Evolutionary conservation across 2,329 filamentous ascomycete genomes (phyloP).

Genomic region (Arthrobotrys conoides): DNA sequence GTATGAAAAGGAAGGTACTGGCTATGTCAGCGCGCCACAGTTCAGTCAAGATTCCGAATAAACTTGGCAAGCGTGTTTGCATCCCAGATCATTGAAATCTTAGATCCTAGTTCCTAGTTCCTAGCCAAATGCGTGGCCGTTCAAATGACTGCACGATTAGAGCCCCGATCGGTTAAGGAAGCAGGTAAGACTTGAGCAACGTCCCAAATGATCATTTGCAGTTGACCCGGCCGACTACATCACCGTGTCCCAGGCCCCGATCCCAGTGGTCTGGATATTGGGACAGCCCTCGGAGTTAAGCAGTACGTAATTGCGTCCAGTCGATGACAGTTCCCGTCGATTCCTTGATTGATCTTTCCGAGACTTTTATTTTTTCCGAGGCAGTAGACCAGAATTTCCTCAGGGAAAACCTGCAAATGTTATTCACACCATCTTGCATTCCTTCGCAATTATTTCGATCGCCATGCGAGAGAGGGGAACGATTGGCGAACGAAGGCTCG

Average conservation of each 20-base stretch:
- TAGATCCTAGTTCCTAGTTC: conserved; percentile 55
- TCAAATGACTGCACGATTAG: conserved; percentile 50
- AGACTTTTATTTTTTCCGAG: conserved; percentile 46
- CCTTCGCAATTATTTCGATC: conserved; percentile 60
- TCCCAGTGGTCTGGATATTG: conserved; percentile 58
- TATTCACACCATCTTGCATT: conserved; percentile 61
- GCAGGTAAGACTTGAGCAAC: conserved; percentile 36
- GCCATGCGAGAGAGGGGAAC: conserved; percentile 60
- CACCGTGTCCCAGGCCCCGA: conserved; percentile 41
- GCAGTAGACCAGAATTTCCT: conserved; percentile 33
- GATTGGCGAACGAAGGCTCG: conserved; percentile 60
- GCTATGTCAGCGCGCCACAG: conserved; percentile 52
- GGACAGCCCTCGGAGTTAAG: conserved; percentile 59
- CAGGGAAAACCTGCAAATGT: conserved; percentile 42
- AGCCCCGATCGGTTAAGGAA: conserved; percentile 56
- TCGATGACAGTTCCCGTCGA: conserved; percentile 55
- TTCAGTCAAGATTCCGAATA: conserved; percentile 55
- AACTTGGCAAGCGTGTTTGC: conserved; percentile 61
- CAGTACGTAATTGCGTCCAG: conserved; percentile 50
- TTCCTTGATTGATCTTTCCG: conserved; percentile 58
- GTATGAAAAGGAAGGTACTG: conserved; percentile 57
- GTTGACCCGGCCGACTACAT: conserved; percentile 41
- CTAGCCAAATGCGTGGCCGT: conserved; percentile 58
- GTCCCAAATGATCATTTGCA: conserved; percentile 33
- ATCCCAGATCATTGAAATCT: conserved; percentile 59